Evolutionary conservation across 805 yeast species (phyloP), one percentile per base, ranked within the genome.

Genomic region (Cyberlindnera bimundalis): DNA sequence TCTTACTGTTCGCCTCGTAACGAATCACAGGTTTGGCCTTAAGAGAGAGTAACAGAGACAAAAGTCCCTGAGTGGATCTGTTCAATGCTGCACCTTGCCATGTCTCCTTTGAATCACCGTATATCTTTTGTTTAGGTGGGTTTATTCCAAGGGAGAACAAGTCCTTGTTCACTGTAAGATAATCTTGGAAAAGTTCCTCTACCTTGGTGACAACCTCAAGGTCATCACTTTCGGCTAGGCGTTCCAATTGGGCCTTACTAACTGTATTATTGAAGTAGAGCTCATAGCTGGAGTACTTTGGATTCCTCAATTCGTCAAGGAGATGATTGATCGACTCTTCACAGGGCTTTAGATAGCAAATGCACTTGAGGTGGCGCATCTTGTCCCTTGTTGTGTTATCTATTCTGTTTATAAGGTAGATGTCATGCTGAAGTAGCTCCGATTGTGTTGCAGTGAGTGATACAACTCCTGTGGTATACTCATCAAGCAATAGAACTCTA

Each of bases 391-490:
- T 64, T 6, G 58, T 50, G 56, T 82, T 81, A 42, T 80, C 84
- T 19, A 81, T 60, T 29, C 76, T 73, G 46, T 88, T 96, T 33
- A 88, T 81, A 36, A 93, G 69, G 45, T 85, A 88, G n/a, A 93
- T 77, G 47, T 91, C 96, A 51, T 86, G 76, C 50, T 83, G 79
- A 28, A 93, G 71, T 33, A 93, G 70, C 41, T 81, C 84, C 3
- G 95, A 81, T 59, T 93, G 99, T 2, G 96, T 84, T 21, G 95
- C 78, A 52, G 84, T 79, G 75, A 93, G 72, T n/a, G 97, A 88
- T 17, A 93, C 76, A 18, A 89, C 79, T 0, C 89, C 73, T 6
- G 95, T 85, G 2, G 99, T 91, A 48, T 72, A 71, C 37, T 74
- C 68, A 58, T 93, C 99, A 42, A 93, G 71, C 29, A 93, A 68